Percentiles rank a stretch among this genome's conserved stretches.
These are phyloP conservation scores for Epithele typhae DNA, from an alignment of 768 basidiomycete genomes.

Conservation along the genomic window DNA sequence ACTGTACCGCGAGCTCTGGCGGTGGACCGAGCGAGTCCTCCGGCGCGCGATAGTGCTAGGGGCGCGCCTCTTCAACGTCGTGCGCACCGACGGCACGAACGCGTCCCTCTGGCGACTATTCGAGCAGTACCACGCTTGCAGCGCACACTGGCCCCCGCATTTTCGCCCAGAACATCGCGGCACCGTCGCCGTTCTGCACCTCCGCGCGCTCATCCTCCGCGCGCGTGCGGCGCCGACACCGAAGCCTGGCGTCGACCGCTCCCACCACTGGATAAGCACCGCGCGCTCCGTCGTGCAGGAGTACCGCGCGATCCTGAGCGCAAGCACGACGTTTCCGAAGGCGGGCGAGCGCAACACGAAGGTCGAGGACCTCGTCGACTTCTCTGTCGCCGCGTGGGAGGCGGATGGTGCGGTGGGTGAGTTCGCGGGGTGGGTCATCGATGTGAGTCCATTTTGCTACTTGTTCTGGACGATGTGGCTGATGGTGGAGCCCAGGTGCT, in stretches of 20 bases:
- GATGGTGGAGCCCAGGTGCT: constrained; percentile 50
- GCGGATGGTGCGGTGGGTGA: constrained; percentile 58
- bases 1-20: constrained; percentile 77
- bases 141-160: constrained; percentile 68
- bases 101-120: constrained; percentile 61
- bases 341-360: constrained; percentile 75
- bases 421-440: constrained; percentile 73
- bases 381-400: constrained; percentile 81
- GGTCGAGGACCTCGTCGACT: constrained; percentile 81
- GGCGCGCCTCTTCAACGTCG: constrained; percentile 41
- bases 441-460: constrained; percentile 50
- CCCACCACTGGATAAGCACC: constrained; percentile 56
- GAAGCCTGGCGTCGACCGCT: constrained; percentile 26
- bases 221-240: constrained; percentile 17
- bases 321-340: constrained; percentile 70
- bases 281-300: constrained; percentile 67
- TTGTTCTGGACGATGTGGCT: background rate
- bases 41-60: constrained; percentile 74
- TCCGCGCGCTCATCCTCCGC: constrained; percentile 67
- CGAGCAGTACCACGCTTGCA: constrained; percentile 55
- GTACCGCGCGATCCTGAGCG: constrained; percentile 63
- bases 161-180: constrained; percentile 79
- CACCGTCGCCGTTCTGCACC: constrained; percentile 61
- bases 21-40: constrained; percentile 80
- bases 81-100: constrained; percentile 28